A percentile compares a stretch with the other conserved stretches of the same genome.
Evolutionary conservation across 495 filamentous ascomycete genomes (phyloP).

Genomic region (Elaphomyces granulatus): DNA sequence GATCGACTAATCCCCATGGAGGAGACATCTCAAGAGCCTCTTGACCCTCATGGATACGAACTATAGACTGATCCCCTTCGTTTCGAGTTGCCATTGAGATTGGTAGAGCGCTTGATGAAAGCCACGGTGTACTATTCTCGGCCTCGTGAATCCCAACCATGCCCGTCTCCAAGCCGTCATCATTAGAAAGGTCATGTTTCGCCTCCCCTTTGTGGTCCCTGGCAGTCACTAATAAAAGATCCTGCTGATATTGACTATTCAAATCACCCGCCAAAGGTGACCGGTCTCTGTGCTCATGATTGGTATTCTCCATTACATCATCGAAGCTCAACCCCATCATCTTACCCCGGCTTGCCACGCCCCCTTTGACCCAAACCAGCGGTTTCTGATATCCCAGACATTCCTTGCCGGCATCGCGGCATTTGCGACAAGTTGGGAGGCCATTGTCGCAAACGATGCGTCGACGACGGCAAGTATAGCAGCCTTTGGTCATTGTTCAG

Average conservation of each 20-base stretch:
- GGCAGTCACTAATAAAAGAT: not conserved
- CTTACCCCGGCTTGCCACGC: constrained; percentile 35
- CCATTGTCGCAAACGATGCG: constrained; percentile 46
- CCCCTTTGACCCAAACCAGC: constrained; percentile 37
- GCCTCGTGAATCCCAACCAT: too few species aligned
- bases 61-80: too few species aligned
- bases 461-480: constrained; percentile 36
- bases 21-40: not conserved
- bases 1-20: constrained; percentile 28
- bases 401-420: constrained; percentile 45
- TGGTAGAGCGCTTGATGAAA: too few species aligned
- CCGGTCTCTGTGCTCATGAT: constrained; percentile 1
- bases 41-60: too few species aligned
- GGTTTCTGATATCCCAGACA: constrained; percentile 48
- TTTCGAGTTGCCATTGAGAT: too few species aligned
- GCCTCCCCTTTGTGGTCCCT: too few species aligned
- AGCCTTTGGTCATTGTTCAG: constrained; percentile 33
- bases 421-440: constrained; percentile 47
- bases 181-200: too few species aligned
- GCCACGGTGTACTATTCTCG: too few species aligned
- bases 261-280: not conserved
- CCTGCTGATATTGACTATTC: not conserved
- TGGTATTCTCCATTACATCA: constrained; percentile 16
- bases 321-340: constrained; percentile 38
- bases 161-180: too few species aligned